Conservation (phyloP, 192 early-diverging fungal genomes). For the Dimargaris cristalligena region DNA sequence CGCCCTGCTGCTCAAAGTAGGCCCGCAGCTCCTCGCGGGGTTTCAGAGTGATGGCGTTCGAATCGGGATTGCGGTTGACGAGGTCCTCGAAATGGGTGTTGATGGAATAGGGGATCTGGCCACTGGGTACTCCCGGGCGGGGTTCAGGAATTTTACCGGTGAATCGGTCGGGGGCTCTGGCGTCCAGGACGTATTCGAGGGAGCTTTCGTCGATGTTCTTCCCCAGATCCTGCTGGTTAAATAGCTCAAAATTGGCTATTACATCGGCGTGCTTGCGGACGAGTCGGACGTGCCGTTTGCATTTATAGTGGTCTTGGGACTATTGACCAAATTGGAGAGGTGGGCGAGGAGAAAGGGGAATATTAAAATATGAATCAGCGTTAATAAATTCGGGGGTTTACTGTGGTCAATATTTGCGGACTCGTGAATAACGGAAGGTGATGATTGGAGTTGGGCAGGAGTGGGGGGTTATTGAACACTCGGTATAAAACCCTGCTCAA, state of each 20-base stretch:
- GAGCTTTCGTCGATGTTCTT: slow-evolving; percentile 6
- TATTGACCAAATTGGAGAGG: too few species aligned
- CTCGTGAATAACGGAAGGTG: too few species aligned
- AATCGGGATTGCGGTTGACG: slow-evolving; percentile 23
- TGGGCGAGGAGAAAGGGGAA: too few species aligned
- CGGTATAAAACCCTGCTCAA: too few species aligned
- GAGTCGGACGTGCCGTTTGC: slow-evolving; percentile 14
- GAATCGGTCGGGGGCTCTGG: slow-evolving; percentile 36
- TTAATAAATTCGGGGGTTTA: too few species aligned
- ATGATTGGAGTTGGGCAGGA: too few species aligned
- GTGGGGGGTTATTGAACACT: too few species aligned
- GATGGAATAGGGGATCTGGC: slow-evolving; percentile 68
- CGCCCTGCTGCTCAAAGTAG: slow-evolving; percentile 36
- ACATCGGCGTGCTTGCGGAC: slow-evolving; percentile 43
- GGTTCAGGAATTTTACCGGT: slow-evolving; percentile 59
- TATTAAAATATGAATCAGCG: too few species aligned
- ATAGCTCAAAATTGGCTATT: slow-evolving; percentile 30
- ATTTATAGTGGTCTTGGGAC: slow-evolving; percentile 15
- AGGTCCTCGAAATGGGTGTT: slow-evolving; percentile 54
- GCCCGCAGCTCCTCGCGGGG: slow-evolving; percentile 32
- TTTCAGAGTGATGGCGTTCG: slow-evolving; percentile 20
- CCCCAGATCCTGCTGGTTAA: slow-evolving; percentile 14
- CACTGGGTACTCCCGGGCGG: slow-evolving; percentile 52
- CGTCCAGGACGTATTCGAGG: slow-evolving; percentile 48
- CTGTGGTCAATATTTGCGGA: too few species aligned